Base-by-base conservation (phyloP, 805 yeast genomes). In the Yamadazyma takamatsuzukensis region DNA sequence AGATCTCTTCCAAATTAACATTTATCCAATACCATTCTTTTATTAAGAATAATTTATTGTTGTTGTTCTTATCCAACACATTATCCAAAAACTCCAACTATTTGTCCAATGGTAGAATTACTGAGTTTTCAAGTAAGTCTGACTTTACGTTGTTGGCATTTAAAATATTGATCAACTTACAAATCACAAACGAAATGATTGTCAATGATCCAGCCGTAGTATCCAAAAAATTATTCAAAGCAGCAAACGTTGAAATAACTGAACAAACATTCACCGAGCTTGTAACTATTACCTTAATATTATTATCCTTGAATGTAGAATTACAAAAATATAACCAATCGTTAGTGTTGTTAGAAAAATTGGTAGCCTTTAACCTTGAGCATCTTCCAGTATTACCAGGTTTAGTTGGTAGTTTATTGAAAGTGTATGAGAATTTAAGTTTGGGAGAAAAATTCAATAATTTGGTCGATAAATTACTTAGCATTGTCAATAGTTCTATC, bases 351-450 rank as follows among this genome's bases (percentile, higher is more conserved):
- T 49, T 74, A 28, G 74, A 72, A 44, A 45, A 50, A 17, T 36
- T 61, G 4, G 41, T 45, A 21, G 36, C 38, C 0, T 34, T 33
- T 13, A 40, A 40, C 21, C 25, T 53, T 14, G 7, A 27, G 3
- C 15, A 10, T n/a, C 24, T 14, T 2, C n/a, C 30, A 8, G 69
- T 67, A 37, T 29, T 48, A 26, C 80, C 84, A 3, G 74, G 75
- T 4, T 49, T 81, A 27, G 60, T 72, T 24, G 74, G 77, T 17
- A 55, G 70, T 4, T 53, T 78, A 18, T 59, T 72, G 7, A 61
- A 74, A 10, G 47, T 80, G 5, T 76, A 72, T 49, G 80, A 74
- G 40, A 39, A 51, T 9, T 52, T 68, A 27, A 68, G 72, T 26
- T 59, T 60, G 15, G 33, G 40, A 2, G 48, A 47, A 2, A 45